These are phyloP conservation scores for Casaregolazyma suthepensis DNA, from an alignment of 1,139 yeast species.

Conservation along the genomic window DNA sequence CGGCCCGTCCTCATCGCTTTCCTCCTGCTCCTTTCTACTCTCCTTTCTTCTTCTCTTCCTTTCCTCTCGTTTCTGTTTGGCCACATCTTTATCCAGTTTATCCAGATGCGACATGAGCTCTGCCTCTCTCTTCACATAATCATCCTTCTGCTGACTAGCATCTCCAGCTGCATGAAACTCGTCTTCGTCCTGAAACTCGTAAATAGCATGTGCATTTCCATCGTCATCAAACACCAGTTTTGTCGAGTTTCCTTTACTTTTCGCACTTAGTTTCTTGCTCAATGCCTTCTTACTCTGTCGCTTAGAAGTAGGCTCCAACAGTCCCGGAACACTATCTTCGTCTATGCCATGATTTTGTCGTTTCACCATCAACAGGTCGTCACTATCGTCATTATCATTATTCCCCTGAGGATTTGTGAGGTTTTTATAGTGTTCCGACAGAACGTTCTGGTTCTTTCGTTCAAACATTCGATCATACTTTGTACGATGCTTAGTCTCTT, in stretches of 20 bases:
- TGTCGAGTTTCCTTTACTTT: slow-evolving; percentile 59
- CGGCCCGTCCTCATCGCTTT: slow-evolving; percentile 39
- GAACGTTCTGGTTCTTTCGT: slow-evolving; percentile 85
- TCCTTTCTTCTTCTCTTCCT: slow-evolving; percentile 89
- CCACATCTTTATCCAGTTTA: slow-evolving; percentile 69
- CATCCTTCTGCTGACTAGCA: slow-evolving; percentile 59
- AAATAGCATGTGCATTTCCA: slow-evolving; percentile 82
- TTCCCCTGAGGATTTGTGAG: slow-evolving; percentile 37
- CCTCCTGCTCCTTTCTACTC: slow-evolving; percentile 53
- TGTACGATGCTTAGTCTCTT: slow-evolving; percentile 54
- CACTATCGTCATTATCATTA: slow-evolving; percentile 53
- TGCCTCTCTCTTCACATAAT: slow-evolving; percentile 61
- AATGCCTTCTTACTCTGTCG: slow-evolving; percentile 84
- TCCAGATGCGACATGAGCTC: slow-evolving; percentile 68
- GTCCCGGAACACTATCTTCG: slow-evolving; percentile 60
- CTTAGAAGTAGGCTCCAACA: slow-evolving; percentile 61
- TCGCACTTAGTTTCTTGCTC: slow-evolving; percentile 68
- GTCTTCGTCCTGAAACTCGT: slow-evolving; percentile 86
- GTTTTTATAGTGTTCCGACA: slow-evolving; percentile 80
- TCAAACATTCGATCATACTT: slow-evolving; percentile 96
- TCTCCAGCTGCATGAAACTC: slow-evolving; percentile 76
- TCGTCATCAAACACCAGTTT: slow-evolving; percentile 89
- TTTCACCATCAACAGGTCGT: slow-evolving; percentile 78
- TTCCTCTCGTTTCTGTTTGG: slow-evolving; percentile 76
- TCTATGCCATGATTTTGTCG: slow-evolving; percentile 64